These are phyloP conservation scores for Geotrichum candidum DNA, from an alignment of 1,139 yeast species.

Conservation along the genomic window DNA sequence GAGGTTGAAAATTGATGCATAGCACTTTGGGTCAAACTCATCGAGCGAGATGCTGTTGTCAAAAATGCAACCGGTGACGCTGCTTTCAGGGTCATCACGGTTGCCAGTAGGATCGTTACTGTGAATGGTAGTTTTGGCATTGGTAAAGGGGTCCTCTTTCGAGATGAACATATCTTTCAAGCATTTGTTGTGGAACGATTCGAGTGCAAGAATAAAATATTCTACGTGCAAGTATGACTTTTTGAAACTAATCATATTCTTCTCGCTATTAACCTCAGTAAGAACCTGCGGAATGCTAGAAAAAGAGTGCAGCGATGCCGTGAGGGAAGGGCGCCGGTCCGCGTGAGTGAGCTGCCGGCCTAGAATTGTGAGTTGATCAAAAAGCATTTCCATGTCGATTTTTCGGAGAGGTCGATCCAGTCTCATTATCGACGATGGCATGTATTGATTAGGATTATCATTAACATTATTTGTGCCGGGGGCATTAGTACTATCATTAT, in stretches of 20 bases:
- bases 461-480: not conserved
- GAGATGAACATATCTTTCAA: not conserved
- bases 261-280: not conserved
- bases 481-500: not conserved
- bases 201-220: slow-evolving; percentile 2
- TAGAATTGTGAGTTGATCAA: slow-evolving; percentile 1
- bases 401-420: not conserved
- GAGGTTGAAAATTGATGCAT: not conserved
- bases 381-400: slow-evolving; percentile 1
- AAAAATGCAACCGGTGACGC: not conserved
- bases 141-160: not conserved
- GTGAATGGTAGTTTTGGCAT: not conserved
- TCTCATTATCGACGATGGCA: not conserved
- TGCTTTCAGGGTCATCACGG: not conserved
- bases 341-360: slow-evolving; percentile 5
- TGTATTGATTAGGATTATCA: not conserved
- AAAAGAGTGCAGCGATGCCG: slow-evolving; percentile 6
- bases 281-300: slow-evolving; percentile 3
- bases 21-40: not conserved
- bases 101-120: not conserved
- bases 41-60: not conserved
- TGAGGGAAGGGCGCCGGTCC: slow-evolving; percentile 2
- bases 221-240: slow-evolving; percentile 6
- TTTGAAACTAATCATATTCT: slow-evolving; percentile 1
- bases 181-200: not conserved